Evolutionary conservation across 139 green algal genomes (phyloP).

Genomic region (Closterium sp.): DNA sequence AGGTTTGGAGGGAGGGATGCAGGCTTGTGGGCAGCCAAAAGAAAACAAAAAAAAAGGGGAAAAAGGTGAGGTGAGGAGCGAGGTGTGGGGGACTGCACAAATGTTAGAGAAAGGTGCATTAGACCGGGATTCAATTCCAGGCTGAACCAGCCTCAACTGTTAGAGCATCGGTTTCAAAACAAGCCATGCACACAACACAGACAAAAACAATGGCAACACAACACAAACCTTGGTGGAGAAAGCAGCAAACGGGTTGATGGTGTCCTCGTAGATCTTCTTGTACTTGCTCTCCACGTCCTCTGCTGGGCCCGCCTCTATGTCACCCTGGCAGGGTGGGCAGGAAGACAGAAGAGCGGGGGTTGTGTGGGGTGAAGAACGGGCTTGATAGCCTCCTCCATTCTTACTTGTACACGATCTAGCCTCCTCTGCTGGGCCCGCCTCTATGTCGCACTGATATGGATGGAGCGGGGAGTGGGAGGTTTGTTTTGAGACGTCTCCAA

Average conservation of each 20-base stretch:
- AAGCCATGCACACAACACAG: not conserved
- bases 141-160: not conserved
- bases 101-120: no score
- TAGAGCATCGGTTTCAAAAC: not conserved
- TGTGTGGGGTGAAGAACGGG: no score
- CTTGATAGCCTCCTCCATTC: constrained; percentile 86
- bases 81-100: no score
- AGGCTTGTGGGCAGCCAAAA: no score
- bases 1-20: no score
- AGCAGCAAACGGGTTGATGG: constrained; percentile 84
- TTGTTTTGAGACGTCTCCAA: not conserved
- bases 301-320: constrained; percentile 8
- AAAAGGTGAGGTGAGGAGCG: no score
- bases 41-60: no score
- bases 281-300: constrained; percentile 77
- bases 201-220: not conserved
- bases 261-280: constrained; percentile 79
- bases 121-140: not conserved
- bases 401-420: constrained; percentile 75
- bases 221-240: constrained; percentile 63
- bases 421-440: constrained; percentile 42
- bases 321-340: not conserved
- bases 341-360: no score
- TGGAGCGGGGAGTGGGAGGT: no score
- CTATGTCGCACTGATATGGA: not conserved